These are phyloP conservation scores for Nemania sp. DNA, from an alignment of 2,329 filamentous ascomycete genomes.

Conservation along the genomic window DNA sequence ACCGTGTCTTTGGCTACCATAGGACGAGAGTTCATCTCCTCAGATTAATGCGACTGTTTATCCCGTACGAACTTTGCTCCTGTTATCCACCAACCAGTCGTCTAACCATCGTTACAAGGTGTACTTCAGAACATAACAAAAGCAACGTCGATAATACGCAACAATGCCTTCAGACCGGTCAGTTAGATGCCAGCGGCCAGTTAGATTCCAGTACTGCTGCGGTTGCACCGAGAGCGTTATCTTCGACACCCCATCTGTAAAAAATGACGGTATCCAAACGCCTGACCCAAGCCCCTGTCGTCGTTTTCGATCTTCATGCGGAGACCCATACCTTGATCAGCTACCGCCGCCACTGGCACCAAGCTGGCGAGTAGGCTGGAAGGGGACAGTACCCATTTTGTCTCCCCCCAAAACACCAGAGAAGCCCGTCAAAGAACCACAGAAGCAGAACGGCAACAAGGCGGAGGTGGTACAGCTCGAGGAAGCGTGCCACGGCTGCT, in stretches of 20 bases:
- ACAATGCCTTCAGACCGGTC: too few species aligned
- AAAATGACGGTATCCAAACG: conserved; percentile 24
- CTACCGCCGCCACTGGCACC: conserved; percentile 14
- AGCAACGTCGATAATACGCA: conserved; percentile 33
- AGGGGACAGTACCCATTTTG: neutral
- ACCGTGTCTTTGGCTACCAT: too few species aligned
- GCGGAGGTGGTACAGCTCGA: conserved; percentile 9
- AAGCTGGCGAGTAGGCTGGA: too few species aligned
- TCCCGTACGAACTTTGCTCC: too few species aligned
- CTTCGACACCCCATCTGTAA: too few species aligned
- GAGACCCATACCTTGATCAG: neutral
- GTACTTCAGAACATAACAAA: too few species aligned
- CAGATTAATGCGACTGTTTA: too few species aligned
- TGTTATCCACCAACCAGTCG: neutral
- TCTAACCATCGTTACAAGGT: too few species aligned
- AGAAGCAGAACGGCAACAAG: neutral
- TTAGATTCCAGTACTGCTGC: conserved; percentile 35
- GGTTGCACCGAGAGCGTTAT: conserved; percentile 30
- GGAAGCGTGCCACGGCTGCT: conserved; percentile 33
- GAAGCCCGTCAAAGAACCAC: neutral
- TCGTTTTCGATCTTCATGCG: neutral
- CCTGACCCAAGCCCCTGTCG: neutral
- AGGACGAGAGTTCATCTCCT: too few species aligned
- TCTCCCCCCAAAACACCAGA: neutral
- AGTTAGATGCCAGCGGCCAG: too few species aligned